Base-by-base conservation (phyloP, 1,284 basidiomycete genomes). In the Heimioporus punctisporus region DNA sequence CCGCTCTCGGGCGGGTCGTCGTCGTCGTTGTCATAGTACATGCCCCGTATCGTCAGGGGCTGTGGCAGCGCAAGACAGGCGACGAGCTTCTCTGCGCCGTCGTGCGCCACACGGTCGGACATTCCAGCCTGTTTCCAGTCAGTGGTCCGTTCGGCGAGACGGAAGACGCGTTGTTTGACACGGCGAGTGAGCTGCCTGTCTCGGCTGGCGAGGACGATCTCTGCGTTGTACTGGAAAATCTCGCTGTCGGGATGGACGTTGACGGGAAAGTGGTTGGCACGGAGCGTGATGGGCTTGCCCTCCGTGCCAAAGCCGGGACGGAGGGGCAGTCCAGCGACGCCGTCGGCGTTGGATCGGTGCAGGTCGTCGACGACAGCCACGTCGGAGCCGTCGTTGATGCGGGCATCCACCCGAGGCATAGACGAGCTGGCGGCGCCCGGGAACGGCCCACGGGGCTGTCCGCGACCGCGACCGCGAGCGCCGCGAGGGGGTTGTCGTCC, bases 361-460 rank as follows among this genome's bases (percentile, higher is more conserved):
- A 91, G 74, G 0, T 74, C 63, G 0, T 69, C 64, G 5, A 91
- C 73, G 23, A 88, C 72, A 8, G 70, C 72, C 37, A 82, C 74
- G 60, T 89, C 80, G 2, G 83, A 81, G 21, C 71, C 73, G 62
- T 85, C 78, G 23, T 65, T 61, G 12, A 90, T 69, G 31, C 88
- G 85, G 26, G 74, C 56, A 61, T 91, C 88, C 54, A 90, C 62
- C n/a, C 19, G 14, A 15, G 31, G 31, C 19, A n/a, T n/a, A n/a
- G n/a, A n/a, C 31, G 31, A 34, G 14, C 31, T 34, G 31, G 31
- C 31, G n/a, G n/a, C n/a, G n/a, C n/a, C n/a, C n/a, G n/a, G n/a
- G 66, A 48, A 66, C 62, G 51, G 44, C 54, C 43, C 65, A 4
- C 48, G 51, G 23, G 45, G 54, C 21, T 50, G 64, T 17, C 48